Base-by-base conservation (phyloP, 179 eudicot species). In the Patellifolia procumbens region DNA sequence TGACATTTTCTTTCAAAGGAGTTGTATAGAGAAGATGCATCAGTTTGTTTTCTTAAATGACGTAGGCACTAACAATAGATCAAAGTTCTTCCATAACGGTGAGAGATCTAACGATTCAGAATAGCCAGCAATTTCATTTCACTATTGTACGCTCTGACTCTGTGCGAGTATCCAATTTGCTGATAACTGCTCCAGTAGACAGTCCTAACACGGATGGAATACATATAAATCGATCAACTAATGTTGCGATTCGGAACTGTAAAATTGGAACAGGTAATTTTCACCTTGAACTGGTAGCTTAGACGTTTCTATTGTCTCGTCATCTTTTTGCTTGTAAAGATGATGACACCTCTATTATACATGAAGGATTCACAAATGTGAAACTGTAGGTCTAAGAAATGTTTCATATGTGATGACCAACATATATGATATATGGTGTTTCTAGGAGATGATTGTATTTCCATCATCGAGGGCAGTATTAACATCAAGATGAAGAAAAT, bases 381-480 rank as follows among this genome's bases (percentile, higher is more conserved):
- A n/a, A n/a, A n/a, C n/a, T n/a, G n/a, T n/a, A n/a, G n/a, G n/a
- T n/a, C n/a, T n/a, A n/a, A n/a, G n/a, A n/a, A n/a, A n/a, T n/a
- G n/a, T n/a, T n/a, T n/a, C n/a, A n/a, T n/a, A n/a, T n/a, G n/a
- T n/a, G n/a, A n/a, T n/a, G n/a, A n/a, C n/a, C n/a, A n/a, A n/a
- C n/a, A n/a, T n/a, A n/a, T n/a, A n/a, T n/a, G n/a, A n/a, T n/a
- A n/a, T n/a, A n/a, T n/a, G n/a, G n/a, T n/a, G n/a, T n/a, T n/a
- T n/a, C n/a, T n/a, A 94, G 97, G 98, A 62, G 98, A 94, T 77
- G 98, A 94, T 76, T 94, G 98, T 81, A 76, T 94, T 77, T 94
- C 98, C 16, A 94, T 94, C 19, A 96, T 92, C 39, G 90, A 81
- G 88, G 97, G 79, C 17, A 92, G 96, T 78, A 88, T 96, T 73